phyloP scores from a whole-genome alignment of 2,329 filamentous ascomycete species.

The Colletotrichum sp. region DNA sequence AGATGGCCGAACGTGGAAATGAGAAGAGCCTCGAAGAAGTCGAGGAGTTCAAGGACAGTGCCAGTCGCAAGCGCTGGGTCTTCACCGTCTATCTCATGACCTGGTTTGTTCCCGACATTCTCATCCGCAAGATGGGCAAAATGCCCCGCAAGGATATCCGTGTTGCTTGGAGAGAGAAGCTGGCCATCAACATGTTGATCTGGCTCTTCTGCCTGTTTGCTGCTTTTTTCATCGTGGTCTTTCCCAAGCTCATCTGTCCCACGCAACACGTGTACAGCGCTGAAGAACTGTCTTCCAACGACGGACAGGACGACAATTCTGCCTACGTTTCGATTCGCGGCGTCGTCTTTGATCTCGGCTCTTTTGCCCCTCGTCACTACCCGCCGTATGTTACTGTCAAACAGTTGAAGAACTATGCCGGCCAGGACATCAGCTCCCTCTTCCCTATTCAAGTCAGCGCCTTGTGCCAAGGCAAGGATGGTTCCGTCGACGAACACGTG shows the following conservation, averaged over 20 bases:
- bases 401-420: conserved; percentile 79
- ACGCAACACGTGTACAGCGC: conserved; percentile 87
- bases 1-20: conserved; percentile 94
- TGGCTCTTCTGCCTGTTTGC: conserved; percentile 83
- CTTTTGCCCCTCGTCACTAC: conserved; percentile 80
- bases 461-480: conserved; percentile 80
- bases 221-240: conserved; percentile 88
- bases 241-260: conserved; percentile 89
- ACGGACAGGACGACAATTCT: conserved; percentile 70
- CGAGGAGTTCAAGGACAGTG: conserved; percentile 79
- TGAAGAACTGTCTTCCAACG: conserved; percentile 73
- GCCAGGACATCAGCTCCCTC: conserved; percentile 82
- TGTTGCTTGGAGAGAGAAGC: conserved; percentile 93
- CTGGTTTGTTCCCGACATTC: conserved; percentile 85
- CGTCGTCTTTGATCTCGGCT: conserved; percentile 81
- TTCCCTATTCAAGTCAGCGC: conserved; percentile 96
- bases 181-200: conserved; percentile 97
- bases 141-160: conserved; percentile 94
- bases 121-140: conserved; percentile 76
- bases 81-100: conserved; percentile 84
- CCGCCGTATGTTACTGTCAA: conserved; percentile 66
- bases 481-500: conserved; percentile 71
- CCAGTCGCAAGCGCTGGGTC: conserved; percentile 89
- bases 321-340: conserved; percentile 87
- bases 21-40: conserved; percentile 90